phyloP scores from a whole-genome alignment of 139 green algal species.

The Chlamydomonas urium region DNA sequence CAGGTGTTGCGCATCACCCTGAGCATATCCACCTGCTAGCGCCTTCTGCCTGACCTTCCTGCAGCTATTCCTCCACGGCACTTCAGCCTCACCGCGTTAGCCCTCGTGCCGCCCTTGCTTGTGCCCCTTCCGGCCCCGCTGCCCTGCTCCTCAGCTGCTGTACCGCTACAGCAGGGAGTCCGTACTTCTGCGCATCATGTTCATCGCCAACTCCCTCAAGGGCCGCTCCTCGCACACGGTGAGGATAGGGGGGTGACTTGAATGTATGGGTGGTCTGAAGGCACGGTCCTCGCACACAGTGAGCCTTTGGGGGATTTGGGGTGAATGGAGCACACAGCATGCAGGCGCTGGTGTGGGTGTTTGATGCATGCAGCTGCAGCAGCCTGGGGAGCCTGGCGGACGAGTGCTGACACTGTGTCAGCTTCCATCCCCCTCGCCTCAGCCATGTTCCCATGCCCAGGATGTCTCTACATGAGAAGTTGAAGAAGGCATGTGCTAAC shows the following conservation, averaged over 20 bases:
- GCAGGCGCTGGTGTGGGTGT: neutral
- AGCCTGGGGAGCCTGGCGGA: no score
- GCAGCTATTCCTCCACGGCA: neutral
- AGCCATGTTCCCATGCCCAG: neutral
- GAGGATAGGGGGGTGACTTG: neutral
- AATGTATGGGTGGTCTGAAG: neutral
- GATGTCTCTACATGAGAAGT: neutral
- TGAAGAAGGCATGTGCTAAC: neutral
- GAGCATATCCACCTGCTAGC: no score
- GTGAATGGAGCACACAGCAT: neutral
- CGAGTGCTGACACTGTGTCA: no score
- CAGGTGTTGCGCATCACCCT: neutral
- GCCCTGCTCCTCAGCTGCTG: constrained; percentile 37
- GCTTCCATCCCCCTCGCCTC: neutral
- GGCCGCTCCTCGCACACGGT: constrained; percentile 31
- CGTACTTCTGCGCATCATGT: constrained; percentile 61
- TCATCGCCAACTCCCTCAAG: constrained; percentile 46
- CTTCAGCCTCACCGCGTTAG: neutral
- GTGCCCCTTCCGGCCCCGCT: neutral
- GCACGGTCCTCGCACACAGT: neutral
- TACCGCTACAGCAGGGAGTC: constrained; percentile 61
- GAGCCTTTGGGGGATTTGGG: neutral
- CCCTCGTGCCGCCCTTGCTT: neutral
- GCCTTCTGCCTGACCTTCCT: constrained; percentile 9
- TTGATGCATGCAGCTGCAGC: no score